These are phyloP conservation scores for Chrysochromulina tobinii DNA, from an alignment of 78 protist species.

Conservation along the genomic window DNA sequence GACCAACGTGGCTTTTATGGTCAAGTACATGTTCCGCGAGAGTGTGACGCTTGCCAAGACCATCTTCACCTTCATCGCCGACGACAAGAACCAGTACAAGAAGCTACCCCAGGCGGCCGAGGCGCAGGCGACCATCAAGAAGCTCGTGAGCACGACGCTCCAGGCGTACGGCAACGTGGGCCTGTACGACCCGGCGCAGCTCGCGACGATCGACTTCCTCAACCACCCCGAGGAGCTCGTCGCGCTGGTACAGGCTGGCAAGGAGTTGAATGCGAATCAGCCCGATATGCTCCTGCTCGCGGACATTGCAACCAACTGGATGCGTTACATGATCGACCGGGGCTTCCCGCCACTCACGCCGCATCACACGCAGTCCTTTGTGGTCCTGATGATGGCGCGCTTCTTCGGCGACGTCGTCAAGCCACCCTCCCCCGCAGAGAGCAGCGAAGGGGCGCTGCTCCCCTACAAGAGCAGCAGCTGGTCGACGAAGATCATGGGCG, in stretches of 20 bases:
- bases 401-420: not conserved
- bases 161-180: not conserved
- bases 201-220: not conserved
- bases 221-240: not conserved
- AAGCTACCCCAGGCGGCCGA: not conserved
- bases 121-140: not conserved
- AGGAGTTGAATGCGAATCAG: not conserved
- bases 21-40: no score
- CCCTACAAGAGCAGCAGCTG: no score
- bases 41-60: no score
- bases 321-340: not conserved
- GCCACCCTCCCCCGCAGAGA: not conserved
- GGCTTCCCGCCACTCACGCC: not conserved
- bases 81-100: no score
- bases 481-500: no score
- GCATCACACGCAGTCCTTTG: not conserved
- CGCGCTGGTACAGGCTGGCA: not conserved
- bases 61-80: no score
- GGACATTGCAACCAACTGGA: not conserved
- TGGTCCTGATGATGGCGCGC: conserved; percentile 4
- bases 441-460: not conserved
- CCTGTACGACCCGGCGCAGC: not conserved
- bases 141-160: not conserved
- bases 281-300: not conserved
- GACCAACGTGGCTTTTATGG: no score